Conservation (phyloP, 164 flowering plant genomes). For the Nymphaea colorata region DNA sequence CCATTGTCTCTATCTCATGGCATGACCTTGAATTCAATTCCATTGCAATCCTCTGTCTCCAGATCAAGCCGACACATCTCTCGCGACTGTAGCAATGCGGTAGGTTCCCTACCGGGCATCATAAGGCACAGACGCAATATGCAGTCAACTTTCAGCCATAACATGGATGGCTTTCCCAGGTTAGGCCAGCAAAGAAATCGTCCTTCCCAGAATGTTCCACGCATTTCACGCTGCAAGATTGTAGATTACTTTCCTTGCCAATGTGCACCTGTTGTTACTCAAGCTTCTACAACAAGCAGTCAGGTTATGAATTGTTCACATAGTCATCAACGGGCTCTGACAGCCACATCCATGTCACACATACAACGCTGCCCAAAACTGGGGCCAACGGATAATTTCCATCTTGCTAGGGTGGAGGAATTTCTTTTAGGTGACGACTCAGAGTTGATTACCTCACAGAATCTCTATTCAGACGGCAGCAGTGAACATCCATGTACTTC, state of each 20-base stretch:
- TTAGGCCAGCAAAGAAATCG: background rate
- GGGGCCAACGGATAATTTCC: slow-evolving; percentile 3
- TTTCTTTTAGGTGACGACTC: slow-evolving; percentile 4
- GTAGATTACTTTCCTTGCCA: slow-evolving; percentile 9
- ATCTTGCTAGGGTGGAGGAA: slow-evolving; percentile 9
- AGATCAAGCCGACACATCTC: slow-evolving; percentile 7
- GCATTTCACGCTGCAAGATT: background rate
- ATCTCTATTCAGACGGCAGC: slow-evolving; percentile 2
- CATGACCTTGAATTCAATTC: slow-evolving; percentile 4
- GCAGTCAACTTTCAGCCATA: slow-evolving; percentile 4
- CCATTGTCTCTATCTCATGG: slow-evolving; percentile 6
- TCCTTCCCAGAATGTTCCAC: background rate
- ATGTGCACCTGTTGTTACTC: slow-evolving; percentile 20
- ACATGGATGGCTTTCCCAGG: slow-evolving; percentile 17
- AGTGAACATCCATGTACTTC: slow-evolving; percentile 1
- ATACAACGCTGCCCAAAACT: slow-evolving; percentile 4
- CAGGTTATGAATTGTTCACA: slow-evolving; percentile 8
- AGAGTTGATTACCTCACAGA: slow-evolving; percentile 6
- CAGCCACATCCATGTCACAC: slow-evolving; percentile 5
- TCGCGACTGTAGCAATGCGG: slow-evolving; percentile 2
- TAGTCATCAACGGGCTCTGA: slow-evolving; percentile 2
- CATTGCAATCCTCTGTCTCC: slow-evolving; percentile 10
- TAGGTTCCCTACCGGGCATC: slow-evolving; percentile 22
- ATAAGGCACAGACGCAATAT: slow-evolving; percentile 14
- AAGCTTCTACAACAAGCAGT: slow-evolving; percentile 7